Evolutionary conservation across 2,329 filamentous ascomycete genomes (phyloP).

Genomic region (Diaporthe nobilis): DNA sequence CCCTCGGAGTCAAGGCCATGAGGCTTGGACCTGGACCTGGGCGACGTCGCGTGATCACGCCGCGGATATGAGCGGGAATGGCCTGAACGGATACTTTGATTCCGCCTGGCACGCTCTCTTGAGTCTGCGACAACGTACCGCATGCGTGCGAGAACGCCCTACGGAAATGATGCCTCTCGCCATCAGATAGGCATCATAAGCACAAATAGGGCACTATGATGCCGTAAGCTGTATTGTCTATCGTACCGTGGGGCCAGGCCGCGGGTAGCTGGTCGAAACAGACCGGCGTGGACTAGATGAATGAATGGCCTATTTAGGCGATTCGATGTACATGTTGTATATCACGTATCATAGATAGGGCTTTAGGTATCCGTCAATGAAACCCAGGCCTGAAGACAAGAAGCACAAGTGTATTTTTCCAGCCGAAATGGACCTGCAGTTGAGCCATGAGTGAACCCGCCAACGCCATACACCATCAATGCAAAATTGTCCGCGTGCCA

Average conservation of each 20-base stretch:
- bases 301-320: not conserved
- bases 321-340: not conserved
- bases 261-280: not conserved
- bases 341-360: slow-evolving; percentile 1
- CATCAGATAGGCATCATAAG: not conserved
- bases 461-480: slow-evolving; percentile 42
- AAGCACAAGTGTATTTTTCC: slow-evolving; percentile 9
- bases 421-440: slow-evolving; percentile 12
- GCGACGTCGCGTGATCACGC: not conserved
- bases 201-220: not conserved
- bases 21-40: not conserved
- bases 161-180: not conserved
- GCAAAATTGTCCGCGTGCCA: slow-evolving; percentile 19
- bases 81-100: not conserved
- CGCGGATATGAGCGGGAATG: not conserved
- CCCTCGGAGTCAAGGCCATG: not conserved
- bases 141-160: not conserved
- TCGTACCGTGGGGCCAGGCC: not conserved
- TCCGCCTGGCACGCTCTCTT: not conserved
- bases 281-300: not conserved
- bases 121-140: slow-evolving; percentile 1
- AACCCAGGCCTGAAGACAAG: not conserved
- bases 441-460: slow-evolving; percentile 12
- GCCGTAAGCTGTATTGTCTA: not conserved
- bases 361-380: not conserved